Conservation (phyloP, 2,329 filamentous ascomycete genomes). For the Chalaropsis thielavioides region DNA sequence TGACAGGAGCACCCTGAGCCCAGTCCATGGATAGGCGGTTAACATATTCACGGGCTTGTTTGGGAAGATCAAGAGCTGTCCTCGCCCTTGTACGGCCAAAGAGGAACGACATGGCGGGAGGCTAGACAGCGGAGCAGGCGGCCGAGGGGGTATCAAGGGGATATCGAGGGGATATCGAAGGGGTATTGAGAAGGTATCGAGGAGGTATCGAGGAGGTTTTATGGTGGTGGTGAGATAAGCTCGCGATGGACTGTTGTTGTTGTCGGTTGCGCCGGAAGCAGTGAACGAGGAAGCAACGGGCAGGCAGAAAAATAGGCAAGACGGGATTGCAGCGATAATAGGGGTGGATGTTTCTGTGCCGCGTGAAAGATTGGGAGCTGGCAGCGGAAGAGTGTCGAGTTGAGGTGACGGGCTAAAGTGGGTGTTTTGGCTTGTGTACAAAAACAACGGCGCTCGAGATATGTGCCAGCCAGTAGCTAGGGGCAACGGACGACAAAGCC, state of each 20-base stretch:
- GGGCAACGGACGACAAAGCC: neutral
- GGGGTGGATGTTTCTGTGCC: neutral
- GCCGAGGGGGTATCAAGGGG: neutral
- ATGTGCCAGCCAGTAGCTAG: neutral
- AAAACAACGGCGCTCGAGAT: neutral
- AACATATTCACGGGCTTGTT: constrained; percentile 30
- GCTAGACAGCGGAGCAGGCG: neutral
- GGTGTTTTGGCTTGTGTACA: neutral
- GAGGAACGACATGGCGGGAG: constrained; percentile 36
- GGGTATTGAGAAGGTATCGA: neutral
- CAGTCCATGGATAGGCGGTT: constrained; percentile 20
- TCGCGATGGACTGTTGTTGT: neutral
- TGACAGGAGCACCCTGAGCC: constrained; percentile 15
- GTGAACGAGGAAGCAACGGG: neutral
- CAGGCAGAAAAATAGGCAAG: neutral
- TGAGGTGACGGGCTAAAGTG: neutral
- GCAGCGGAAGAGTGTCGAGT: neutral
- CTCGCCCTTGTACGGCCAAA: constrained; percentile 40
- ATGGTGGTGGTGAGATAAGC: neutral
- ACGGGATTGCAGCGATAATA: neutral
- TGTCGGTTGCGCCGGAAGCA: neutral
- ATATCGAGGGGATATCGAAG: neutral
- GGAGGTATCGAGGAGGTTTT: neutral
- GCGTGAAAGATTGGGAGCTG: neutral
- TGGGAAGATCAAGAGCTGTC: constrained; percentile 39